These are phyloP conservation scores for Cladosporium oxysporum DNA, from an alignment of 2,329 filamentous ascomycete genomes.

Conservation along the genomic window DNA sequence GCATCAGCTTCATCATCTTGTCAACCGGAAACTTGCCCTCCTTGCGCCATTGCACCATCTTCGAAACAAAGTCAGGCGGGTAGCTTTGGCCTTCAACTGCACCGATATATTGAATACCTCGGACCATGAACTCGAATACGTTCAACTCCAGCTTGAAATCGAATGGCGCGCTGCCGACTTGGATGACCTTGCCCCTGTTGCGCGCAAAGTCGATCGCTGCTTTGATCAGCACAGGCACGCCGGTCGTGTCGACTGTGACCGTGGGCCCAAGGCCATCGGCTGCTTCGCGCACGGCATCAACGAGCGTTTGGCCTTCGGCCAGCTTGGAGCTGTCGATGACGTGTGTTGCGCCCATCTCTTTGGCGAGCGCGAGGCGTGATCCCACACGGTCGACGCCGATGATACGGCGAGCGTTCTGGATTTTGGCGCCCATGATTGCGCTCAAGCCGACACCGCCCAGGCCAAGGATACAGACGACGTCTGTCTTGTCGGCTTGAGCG, in stretches of 20 bases:
- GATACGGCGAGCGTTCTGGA: slow-evolving; percentile 43
- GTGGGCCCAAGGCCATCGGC: slow-evolving; percentile 45
- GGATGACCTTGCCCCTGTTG: slow-evolving; percentile 51
- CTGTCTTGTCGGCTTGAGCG: slow-evolving; percentile 39
- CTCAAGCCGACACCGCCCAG: slow-evolving; percentile 51
- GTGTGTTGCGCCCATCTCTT: slow-evolving; percentile 45
- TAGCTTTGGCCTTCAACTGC: slow-evolving; percentile 51
- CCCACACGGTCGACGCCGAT: slow-evolving; percentile 45
- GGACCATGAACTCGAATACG: slow-evolving; percentile 49
- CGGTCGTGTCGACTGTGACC: slow-evolving; percentile 55
- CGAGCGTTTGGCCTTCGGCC: slow-evolving; percentile 37
- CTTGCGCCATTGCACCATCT: slow-evolving; percentile 52
- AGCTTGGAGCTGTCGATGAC: slow-evolving; percentile 40
- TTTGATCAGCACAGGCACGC: slow-evolving; percentile 45
- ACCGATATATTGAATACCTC: slow-evolving; percentile 52
- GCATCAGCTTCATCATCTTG: slow-evolving; percentile 48
- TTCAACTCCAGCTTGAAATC: slow-evolving; percentile 47
- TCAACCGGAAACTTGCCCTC: slow-evolving; percentile 52
- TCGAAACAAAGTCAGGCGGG: slow-evolving; percentile 47
- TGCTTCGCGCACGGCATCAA: slow-evolving; percentile 39
- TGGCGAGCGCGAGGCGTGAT: slow-evolving; percentile 41
- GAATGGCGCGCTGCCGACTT: slow-evolving; percentile 52
- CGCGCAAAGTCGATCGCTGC: slow-evolving; percentile 47
- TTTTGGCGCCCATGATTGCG: slow-evolving; percentile 52
- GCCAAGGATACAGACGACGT: slow-evolving; percentile 47